Base-by-base conservation (phyloP, 768 basidiomycete genomes). In the Kwoniella sp. region DNA sequence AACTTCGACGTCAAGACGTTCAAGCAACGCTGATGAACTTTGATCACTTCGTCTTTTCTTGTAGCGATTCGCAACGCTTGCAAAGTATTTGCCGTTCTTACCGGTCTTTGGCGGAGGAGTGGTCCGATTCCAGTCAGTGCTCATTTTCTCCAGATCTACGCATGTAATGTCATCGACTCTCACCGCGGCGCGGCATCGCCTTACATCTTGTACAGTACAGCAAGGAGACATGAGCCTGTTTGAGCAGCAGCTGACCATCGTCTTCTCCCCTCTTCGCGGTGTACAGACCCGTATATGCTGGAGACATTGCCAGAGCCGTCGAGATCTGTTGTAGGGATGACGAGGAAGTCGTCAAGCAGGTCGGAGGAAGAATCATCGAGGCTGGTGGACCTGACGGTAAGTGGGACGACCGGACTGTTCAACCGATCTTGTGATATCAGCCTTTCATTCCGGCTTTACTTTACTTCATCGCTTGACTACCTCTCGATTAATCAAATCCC, bases 31-130 rank as follows among this genome's bases (percentile, higher is more conserved):
- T n/a, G n/a, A n/a, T n/a, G n/a, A n/a, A n/a, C n/a, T n/a, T n/a
- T n/a, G n/a, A n/a, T n/a, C n/a, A n/a, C n/a, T n/a, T n/a, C n/a
- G n/a, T n/a, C n/a, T n/a, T n/a, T n/a, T n/a, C n/a, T n/a, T 30
- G 15, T 66, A 89, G 88, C 82, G 86, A 47, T 89, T 90, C 70
- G 85, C 86, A 29, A 82, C 80, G 26, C 77, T 90, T 27, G 84
- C 87, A 0, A 82, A 81, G 54, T 81, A 85, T 64, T 78, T 90
- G 33, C 89, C 89, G 1, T 86, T 89, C 73, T 77, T 90, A 26
- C 89, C 89, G n/a, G 87, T 90, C 5, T 90, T 89, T 71, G 87
- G 85, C 9, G 87, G 87, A n/a, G 89, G 90, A 1, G 77, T 67
- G 10, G 81, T 87, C 6, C 82, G 80, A 25, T 90, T 90, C 72